phyloP scores from a whole-genome alignment of 805 yeast species.

The Kuraishia ogatae region DNA sequence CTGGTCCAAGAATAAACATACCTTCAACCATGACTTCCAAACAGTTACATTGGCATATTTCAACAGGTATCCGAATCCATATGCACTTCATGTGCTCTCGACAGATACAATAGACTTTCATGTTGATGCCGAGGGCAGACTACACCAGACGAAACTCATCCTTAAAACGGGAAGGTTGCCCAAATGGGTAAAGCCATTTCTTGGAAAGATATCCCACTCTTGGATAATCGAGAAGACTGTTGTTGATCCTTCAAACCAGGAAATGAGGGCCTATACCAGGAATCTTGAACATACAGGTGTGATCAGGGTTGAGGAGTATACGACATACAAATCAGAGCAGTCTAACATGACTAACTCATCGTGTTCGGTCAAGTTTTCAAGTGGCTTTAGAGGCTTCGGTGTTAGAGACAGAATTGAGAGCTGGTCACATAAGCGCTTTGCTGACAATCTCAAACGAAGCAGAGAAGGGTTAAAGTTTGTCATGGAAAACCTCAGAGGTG shows the following conservation, averaged over 20 bases:
- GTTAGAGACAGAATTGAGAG: constrained; percentile 69
- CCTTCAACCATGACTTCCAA: constrained; percentile 55
- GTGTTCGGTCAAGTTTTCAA: constrained; percentile 52
- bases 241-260: constrained; percentile 50
- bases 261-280: constrained; percentile 62
- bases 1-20: constrained; percentile 44
- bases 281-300: constrained; percentile 79
- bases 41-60: constrained; percentile 74
- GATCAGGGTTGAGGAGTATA: constrained; percentile 70
- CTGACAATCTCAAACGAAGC: constrained; percentile 56
- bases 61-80: constrained; percentile 73
- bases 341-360: constrained; percentile 35
- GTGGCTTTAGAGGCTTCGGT: constrained; percentile 55
- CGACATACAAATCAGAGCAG: constrained; percentile 38
- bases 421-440: constrained; percentile 70
- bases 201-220: constrained; percentile 60
- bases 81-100: constrained; percentile 74
- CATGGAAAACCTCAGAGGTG: constrained; percentile 38
- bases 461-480: constrained; percentile 71
- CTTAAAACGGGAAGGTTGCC: constrained; percentile 79
- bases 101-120: constrained; percentile 63
- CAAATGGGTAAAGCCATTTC: constrained; percentile 62
- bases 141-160: constrained; percentile 66
- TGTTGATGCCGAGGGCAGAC: constrained; percentile 53
- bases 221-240: constrained; percentile 78